These are phyloP conservation scores for Calonectria pseudoreteaudii DNA, from an alignment of 2,329 filamentous ascomycete species.

Conservation along the genomic window DNA sequence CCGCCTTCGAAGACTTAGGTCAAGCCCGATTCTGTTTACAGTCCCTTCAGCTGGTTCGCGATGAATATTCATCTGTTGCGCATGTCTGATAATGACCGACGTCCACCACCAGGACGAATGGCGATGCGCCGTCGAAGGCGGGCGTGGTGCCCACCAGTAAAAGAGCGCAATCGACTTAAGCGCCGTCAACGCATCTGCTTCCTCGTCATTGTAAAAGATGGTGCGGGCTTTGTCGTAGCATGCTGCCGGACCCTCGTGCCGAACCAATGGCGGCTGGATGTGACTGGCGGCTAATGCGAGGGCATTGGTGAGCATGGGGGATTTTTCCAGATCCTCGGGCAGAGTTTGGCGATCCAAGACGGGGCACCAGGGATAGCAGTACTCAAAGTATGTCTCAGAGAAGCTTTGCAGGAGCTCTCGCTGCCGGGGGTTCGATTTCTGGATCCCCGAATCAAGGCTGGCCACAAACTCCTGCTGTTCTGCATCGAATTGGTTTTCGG, in stretches of 20 bases:
- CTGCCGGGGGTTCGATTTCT: conserved; percentile 30
- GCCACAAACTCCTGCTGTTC: conserved; percentile 45
- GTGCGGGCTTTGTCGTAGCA: conserved; percentile 54
- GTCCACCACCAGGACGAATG: conserved; percentile 61
- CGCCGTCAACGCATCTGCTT: conserved; percentile 50
- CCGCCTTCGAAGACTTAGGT: conserved; percentile 27
- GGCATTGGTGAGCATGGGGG: conserved; percentile 51
- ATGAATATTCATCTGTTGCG: conserved; percentile 58
- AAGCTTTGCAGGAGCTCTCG: conserved; percentile 52
- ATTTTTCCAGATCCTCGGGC: conserved; percentile 45
- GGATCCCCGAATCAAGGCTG: conserved; percentile 37
- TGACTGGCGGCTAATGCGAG: conserved; percentile 55
- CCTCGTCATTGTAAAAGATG: conserved; percentile 56
- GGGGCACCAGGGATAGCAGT: conserved; percentile 57
- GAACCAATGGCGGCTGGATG: conserved; percentile 55
- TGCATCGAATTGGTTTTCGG: conserved; percentile 47
- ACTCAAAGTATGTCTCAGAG: conserved; percentile 56
- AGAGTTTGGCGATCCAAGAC: conserved; percentile 50
- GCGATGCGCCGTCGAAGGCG: conserved; percentile 51
- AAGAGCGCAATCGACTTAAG: conserved; percentile 54
- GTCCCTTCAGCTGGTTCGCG: conserved; percentile 48
- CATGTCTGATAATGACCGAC: conserved; percentile 55
- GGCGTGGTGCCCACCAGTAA: conserved; percentile 58
- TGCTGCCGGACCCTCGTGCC: conserved; percentile 50
- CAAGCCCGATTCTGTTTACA: conserved; percentile 28